Evolutionary conservation across 768 basidiomycete species (phyloP), one percentile per base, ranked within the genome.

Genomic region (Cystofilobasidium capitatum): DNA sequence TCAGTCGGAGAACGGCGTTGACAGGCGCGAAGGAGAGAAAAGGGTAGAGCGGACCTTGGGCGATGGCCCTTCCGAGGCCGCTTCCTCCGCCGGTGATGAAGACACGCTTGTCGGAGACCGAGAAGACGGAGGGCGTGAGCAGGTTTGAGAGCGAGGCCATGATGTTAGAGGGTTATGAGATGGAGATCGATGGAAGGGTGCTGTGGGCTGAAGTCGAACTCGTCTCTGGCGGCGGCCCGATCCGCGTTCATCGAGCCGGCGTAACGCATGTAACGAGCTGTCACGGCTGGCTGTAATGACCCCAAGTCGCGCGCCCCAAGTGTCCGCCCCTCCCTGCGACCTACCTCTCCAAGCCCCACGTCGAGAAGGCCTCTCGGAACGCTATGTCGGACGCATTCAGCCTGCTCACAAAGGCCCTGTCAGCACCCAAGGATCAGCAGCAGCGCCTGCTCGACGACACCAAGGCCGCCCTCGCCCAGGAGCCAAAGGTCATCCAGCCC

Each of bases 41-140:
- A 31, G 14, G 49, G 35, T 16, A 3, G 51, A 31, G 13, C 51
- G 4, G 37, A 42, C 47, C 66, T 3, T 35, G 20, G 8, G 66
- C 59, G 39, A 68, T 68, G 5, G 55, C 55, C 20, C 59, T 45
- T 8, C 66, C 66, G 16, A 68, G 61, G 33, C 66, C 66, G n/a
- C 37, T 42, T 14, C 66, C 66, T 39, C 60, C 66, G 26, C 66
- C 66, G 51, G 66, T 68, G 60, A 68, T 31, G 40, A 68, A 45
- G 37, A 68, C 66, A 42, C 62, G 54, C 55, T 62, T 42, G 26
- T 24, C 36, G 1, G 49, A 33, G 49, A 60, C 58, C 14, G 22
- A 22, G 37, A 66, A 66, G 45, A 66, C 37, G 16, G 45, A 26
- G 1, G 60, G 29, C 1, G 57, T 33, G 24, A 45, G 45, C 24